Percentiles rank a stretch among this genome's conserved stretches.
Evolutionary conservation across 148 eudicot species (phyloP).

Genomic region (Rhododendron ovatum): DNA sequence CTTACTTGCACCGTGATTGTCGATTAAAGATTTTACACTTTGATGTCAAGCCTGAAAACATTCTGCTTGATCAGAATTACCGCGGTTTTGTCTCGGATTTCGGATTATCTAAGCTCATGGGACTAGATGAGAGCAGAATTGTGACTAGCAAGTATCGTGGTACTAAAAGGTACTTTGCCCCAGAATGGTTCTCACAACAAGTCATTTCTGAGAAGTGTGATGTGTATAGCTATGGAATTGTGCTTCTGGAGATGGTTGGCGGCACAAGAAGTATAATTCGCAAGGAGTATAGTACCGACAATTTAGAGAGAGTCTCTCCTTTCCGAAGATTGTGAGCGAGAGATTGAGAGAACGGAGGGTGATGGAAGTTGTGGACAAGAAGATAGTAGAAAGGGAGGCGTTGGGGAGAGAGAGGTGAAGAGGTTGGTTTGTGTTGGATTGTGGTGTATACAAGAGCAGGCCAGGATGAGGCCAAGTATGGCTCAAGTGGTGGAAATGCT

Average conservation of each 20-base stretch:
- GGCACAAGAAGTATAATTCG: constrained; percentile 43
- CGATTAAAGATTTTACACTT: constrained; percentile 64
- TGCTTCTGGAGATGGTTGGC: constrained; percentile 73
- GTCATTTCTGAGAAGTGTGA: constrained; percentile 68
- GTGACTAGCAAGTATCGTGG: constrained; percentile 53
- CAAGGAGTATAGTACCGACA: constrained; percentile 11
- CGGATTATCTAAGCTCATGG: constrained; percentile 73
- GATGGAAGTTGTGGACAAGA: constrained; percentile 59
- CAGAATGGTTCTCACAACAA: constrained; percentile 74
- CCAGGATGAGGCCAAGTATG: constrained; percentile 71
- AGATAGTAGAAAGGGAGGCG: constrained; percentile 32
- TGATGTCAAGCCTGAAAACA: constrained; percentile 85
- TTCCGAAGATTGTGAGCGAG: constrained; percentile 60
- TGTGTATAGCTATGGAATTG: constrained; percentile 80
- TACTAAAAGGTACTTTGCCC: constrained; percentile 81
- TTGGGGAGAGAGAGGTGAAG: constrained; percentile 51
- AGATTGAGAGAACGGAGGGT: constrained; percentile 50
- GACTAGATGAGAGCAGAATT: constrained; percentile 56
- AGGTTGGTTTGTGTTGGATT: constrained; percentile 29
- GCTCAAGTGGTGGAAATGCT: constrained; percentile 70
- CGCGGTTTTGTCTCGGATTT: constrained; percentile 69
- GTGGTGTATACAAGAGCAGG: constrained; percentile 84
- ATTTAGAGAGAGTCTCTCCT: constrained; percentile 35
- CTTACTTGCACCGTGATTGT: constrained; percentile 85
- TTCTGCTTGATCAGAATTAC: constrained; percentile 54